A percentile compares a stretch with the other conserved stretches of the same genome.
phyloP scores from a whole-genome alignment of 345 rosid species.

The Eucalyptus melliodora region DNA sequence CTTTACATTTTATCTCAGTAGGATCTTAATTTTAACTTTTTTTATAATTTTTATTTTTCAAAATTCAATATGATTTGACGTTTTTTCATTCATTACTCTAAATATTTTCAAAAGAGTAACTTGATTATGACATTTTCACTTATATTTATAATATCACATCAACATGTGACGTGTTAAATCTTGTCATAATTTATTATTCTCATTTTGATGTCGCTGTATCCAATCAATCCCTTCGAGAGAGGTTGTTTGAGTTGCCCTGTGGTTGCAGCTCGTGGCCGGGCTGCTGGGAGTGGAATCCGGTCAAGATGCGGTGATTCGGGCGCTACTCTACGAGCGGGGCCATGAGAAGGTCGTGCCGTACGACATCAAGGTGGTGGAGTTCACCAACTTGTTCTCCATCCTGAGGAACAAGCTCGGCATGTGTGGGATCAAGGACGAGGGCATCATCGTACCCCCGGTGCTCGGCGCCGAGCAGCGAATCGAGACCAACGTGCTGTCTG shows the following conservation, averaged over 20 bases:
- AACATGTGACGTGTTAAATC: rapidly evolving
- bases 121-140: rapidly evolving
- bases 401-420: slow-evolving; percentile 31
- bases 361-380: slow-evolving; percentile 28
- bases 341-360: slow-evolving; percentile 21
- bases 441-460: slow-evolving; percentile 17
- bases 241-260: neutral
- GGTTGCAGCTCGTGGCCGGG: slow-evolving; percentile 3
- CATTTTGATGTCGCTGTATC: rapidly evolving
- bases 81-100: neutral
- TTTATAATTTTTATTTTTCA: neutral
- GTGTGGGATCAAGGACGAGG: slow-evolving; percentile 40
- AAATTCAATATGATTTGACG: neutral
- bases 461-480: slow-evolving; percentile 28
- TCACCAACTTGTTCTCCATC: slow-evolving; percentile 21
- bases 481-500: slow-evolving; percentile 7
- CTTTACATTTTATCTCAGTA: neutral
- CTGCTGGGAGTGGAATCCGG: slow-evolving; percentile 11
- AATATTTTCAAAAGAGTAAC: neutral
- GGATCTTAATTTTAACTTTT: neutral
- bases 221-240: neutral
- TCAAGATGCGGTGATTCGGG: slow-evolving; percentile 11
- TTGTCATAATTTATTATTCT: neutral
- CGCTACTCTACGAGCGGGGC: neutral
- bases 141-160: neutral